A percentile compares a stretch with the other conserved stretches of the same genome.
These are phyloP conservation scores for Rutstroemia sp. DNA, from an alignment of 2,329 filamentous ascomycete species.

Conservation along the genomic window DNA sequence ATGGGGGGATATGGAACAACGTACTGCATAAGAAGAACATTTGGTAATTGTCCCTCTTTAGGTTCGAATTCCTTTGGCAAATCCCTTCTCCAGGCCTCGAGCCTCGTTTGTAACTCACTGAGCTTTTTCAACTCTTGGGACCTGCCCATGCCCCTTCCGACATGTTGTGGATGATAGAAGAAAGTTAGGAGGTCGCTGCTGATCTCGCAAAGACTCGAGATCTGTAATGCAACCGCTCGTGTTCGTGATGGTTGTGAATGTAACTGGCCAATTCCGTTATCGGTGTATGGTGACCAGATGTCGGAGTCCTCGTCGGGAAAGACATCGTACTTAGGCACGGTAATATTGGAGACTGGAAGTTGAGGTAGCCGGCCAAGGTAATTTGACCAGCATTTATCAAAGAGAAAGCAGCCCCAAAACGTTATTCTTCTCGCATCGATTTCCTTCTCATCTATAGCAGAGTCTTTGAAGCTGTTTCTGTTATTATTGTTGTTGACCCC, in stretches of 20 bases:
- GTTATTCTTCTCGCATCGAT: conserved; percentile 85
- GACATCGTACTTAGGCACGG: conserved; percentile 81
- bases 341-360: conserved; percentile 70
- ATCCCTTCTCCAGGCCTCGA: conserved; percentile 83
- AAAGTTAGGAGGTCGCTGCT: conserved; percentile 82
- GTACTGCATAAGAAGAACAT: conserved; percentile 76
- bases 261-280: conserved; percentile 66
- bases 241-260: conserved; percentile 76
- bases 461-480: conserved; percentile 12
- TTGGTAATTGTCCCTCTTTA: conserved; percentile 81
- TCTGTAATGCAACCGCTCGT: conserved; percentile 71
- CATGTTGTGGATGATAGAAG: conserved; percentile 79
- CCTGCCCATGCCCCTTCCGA: conserved; percentile 60
- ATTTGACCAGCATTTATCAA: conserved; percentile 98
- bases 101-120: conserved; percentile 79
- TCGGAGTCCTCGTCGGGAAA: conserved; percentile 83
- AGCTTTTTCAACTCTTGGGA: conserved; percentile 84
- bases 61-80: conserved; percentile 82
- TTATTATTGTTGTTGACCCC: conserved; percentile 54
- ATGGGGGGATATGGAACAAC: conserved; percentile 32
- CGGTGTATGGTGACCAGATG: conserved; percentile 82
- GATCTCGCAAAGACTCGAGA: conserved; percentile 82
- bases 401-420: conserved; percentile 97
- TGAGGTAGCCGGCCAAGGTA: conserved; percentile 90
- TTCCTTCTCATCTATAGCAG: conserved; percentile 65